Conservation (phyloP, 768 basidiomycete genomes). For the Tulasnella sp. region DNA sequence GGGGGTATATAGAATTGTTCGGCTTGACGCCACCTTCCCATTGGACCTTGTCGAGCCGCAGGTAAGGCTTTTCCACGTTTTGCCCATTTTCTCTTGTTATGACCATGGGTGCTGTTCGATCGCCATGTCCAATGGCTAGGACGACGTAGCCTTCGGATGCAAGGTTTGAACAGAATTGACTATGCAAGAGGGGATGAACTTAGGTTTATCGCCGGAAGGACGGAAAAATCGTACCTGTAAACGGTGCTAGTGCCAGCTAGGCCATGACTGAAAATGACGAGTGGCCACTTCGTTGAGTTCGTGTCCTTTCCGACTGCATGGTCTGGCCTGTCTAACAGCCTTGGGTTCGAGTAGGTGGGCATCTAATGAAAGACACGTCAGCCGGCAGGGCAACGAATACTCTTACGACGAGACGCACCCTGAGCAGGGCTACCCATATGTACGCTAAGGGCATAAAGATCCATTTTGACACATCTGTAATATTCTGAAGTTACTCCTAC, state of each 20-base stretch:
- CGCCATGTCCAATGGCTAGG: slow-evolving; percentile 69
- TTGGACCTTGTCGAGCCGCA: slow-evolving; percentile 21
- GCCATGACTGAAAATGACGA: slow-evolving; percentile 79
- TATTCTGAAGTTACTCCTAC: background rate
- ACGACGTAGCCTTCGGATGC: slow-evolving; percentile 74
- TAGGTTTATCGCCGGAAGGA: background rate
- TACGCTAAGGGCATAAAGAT: slow-evolving; percentile 37
- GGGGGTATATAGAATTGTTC: slow-evolving; percentile 30
- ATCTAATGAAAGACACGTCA: background rate
- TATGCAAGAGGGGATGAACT: slow-evolving; percentile 21
- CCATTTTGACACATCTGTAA: slow-evolving; percentile 10
- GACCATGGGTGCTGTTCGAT: slow-evolving; percentile 42
- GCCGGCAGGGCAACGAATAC: no score
- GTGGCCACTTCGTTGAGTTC: slow-evolving; percentile 42
- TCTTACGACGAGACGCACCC: no score
- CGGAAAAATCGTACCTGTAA: slow-evolving; percentile 38
- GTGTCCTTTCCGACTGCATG: slow-evolving; percentile 2
- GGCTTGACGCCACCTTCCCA: slow-evolving; percentile 24
- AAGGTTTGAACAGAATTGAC: slow-evolving; percentile 57
- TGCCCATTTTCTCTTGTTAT: background rate
- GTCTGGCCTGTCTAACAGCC: no score
- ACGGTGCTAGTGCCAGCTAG: slow-evolving; percentile 59
- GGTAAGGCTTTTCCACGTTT: slow-evolving; percentile 1
- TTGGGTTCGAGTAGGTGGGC: background rate
- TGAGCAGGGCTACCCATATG: slow-evolving; percentile 38